Evolutionary conservation across 2,329 filamentous ascomycete species (phyloP).

Genomic region (Exserohilum turcica): DNA sequence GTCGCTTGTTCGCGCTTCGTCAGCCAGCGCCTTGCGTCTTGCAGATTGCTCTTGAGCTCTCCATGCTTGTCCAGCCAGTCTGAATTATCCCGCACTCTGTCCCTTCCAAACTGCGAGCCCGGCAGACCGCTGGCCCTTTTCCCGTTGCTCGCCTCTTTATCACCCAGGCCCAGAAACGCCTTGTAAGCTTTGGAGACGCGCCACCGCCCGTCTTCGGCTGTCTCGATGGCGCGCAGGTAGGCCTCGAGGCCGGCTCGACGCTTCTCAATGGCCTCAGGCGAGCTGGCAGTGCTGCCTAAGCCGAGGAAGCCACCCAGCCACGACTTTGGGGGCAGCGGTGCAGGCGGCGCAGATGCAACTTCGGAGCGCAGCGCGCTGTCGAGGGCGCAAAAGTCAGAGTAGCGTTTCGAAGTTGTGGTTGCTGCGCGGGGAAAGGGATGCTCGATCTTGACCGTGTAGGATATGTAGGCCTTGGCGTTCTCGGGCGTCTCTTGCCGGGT

Average conservation of each 20-base stretch:
- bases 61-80: conserved; percentile 79
- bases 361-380: conserved; percentile 66
- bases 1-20: conserved; percentile 69
- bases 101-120: conserved; percentile 46
- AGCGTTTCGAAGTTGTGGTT: conserved; percentile 78
- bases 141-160: conserved; percentile 25
- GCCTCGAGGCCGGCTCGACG: conserved; percentile 71
- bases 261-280: conserved; percentile 70
- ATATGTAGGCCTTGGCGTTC: conserved; percentile 67
- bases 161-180: conserved; percentile 68
- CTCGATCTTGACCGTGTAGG: conserved; percentile 78
- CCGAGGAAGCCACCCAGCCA: conserved; percentile 67
- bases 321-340: conserved; percentile 71
- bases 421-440: conserved; percentile 77
- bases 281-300: conserved; percentile 65
- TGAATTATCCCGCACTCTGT: conserved; percentile 53
- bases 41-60: conserved; percentile 73
- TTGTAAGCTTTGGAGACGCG: conserved; percentile 74
- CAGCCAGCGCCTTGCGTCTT: conserved; percentile 69
- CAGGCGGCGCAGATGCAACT: conserved; percentile 68
- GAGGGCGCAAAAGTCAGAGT: conserved; percentile 76
- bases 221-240: conserved; percentile 75
- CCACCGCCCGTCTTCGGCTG: conserved; percentile 76
- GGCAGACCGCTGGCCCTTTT: conserved; percentile 27
- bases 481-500: conserved; percentile 58